These are phyloP conservation scores for Solanum bulbocastanum DNA, from an alignment of 257 asterid species.

Conservation along the genomic window DNA sequence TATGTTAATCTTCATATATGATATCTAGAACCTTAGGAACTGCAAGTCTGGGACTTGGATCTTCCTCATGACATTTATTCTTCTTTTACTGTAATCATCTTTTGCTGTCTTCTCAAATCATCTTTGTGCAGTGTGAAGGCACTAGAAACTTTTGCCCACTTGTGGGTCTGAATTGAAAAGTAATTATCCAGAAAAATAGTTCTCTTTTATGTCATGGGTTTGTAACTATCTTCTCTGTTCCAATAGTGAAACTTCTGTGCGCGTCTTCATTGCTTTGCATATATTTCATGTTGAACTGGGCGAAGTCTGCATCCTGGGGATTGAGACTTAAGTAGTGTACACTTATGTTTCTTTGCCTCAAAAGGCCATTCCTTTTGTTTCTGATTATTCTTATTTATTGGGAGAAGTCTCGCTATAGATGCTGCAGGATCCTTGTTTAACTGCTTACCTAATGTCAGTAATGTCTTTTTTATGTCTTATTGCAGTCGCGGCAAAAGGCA, in stretches of 20 bases:
- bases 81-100: neutral
- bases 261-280: neutral
- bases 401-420: neutral
- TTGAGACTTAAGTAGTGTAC: neutral
- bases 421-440: neutral
- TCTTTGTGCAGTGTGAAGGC: neutral
- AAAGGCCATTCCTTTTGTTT: neutral
- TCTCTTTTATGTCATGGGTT: neutral
- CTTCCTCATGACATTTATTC: neutral
- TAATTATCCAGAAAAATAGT: neutral
- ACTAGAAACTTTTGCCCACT: neutral
- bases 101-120: neutral
- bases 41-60: neutral
- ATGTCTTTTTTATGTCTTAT: neutral
- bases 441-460: neutral
- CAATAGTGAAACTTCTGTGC: neutral
- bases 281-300: neutral
- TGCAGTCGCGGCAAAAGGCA: slow-evolving; percentile 97
- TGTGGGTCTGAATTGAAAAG: neutral
- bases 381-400: neutral
- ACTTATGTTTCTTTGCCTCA: neutral
- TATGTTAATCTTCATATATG: neutral
- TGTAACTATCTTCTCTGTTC: neutral
- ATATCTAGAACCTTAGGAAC: neutral
- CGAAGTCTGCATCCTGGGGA: neutral